Evolutionary conservation across 805 yeast species (phyloP).

Genomic region (Candida insectorum): DNA sequence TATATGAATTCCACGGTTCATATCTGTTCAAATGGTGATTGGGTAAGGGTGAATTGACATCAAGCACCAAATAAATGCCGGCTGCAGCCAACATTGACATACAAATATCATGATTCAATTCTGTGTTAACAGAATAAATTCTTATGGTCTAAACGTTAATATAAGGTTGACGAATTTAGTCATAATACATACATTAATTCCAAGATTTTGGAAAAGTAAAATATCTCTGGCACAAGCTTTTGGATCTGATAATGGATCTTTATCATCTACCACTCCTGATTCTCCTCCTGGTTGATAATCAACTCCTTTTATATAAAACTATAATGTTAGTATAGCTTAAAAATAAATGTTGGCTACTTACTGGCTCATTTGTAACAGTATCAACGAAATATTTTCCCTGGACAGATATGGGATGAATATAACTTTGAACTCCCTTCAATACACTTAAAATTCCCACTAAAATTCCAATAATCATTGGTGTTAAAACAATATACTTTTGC

Average conservation of each 20-base stretch:
- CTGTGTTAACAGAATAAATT: constrained; percentile 83
- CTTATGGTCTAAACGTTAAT: constrained; percentile 52
- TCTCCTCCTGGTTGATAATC: constrained; percentile 93
- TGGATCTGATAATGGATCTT: constrained; percentile 78
- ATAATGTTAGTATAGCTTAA: constrained; percentile 12
- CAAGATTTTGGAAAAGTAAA: constrained; percentile 73
- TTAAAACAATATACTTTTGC: too few relatives aligned
- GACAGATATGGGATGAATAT: constrained; percentile 64
- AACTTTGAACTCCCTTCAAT: constrained; percentile 5
- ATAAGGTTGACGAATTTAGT: constrained; percentile 16
- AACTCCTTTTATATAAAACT: constrained; percentile 81
- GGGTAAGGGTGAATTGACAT: constrained; percentile 82
- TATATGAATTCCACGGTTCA: constrained; percentile 92
- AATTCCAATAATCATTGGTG: too few relatives aligned
- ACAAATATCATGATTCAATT: constrained; percentile 79
- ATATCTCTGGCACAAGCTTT: constrained; percentile 78
- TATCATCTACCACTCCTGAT: constrained; percentile 53
- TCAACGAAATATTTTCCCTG: constrained; percentile 74
- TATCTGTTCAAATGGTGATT: constrained; percentile 82
- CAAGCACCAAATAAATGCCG: constrained; percentile 87
- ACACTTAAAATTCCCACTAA: neutral
- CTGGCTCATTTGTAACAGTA: constrained; percentile 69
- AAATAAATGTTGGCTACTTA: too few relatives aligned
- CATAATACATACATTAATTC: constrained; percentile 51
- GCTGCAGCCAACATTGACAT: constrained; percentile 90